phyloP scores from a whole-genome alignment of 78 protist genomes.

The Acrasis kona region DNA sequence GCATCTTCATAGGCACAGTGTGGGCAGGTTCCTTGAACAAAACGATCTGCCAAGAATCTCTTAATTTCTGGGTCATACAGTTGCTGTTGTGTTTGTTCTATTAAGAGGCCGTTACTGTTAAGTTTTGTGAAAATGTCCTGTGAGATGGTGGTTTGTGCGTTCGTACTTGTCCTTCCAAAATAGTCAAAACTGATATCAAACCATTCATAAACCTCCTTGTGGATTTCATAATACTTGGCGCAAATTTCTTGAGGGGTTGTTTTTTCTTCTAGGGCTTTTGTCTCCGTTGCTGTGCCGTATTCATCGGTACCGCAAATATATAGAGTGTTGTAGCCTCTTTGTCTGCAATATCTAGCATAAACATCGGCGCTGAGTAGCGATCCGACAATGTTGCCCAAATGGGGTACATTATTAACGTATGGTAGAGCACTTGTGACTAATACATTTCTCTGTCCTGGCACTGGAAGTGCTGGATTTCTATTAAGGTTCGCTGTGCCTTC shows the following conservation, averaged over 20 bases:
- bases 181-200: constrained; percentile 72
- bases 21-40: constrained; percentile 78
- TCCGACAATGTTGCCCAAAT: constrained; percentile 76
- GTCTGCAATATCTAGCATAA: constrained; percentile 57
- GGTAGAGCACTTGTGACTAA: constrained; percentile 53
- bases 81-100: constrained; percentile 30
- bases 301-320: constrained; percentile 75
- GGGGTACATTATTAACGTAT: constrained; percentile 53
- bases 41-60: constrained; percentile 75
- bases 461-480: constrained; percentile 21
- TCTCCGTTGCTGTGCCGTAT: constrained; percentile 11
- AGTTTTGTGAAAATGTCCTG: constrained; percentile 65
- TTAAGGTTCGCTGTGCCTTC: too few species aligned
- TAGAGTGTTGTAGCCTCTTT: constrained; percentile 56
- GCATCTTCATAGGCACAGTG: constrained; percentile 60
- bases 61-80: constrained; percentile 32
- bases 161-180: constrained; percentile 74
- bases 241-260: constrained; percentile 66
- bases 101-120: constrained; percentile 21
- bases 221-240: constrained; percentile 59
- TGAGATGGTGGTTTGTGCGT: constrained; percentile 58
- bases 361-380: constrained; percentile 78
- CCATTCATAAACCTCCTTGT: constrained; percentile 70
- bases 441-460: constrained; percentile 55
- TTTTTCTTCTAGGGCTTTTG: constrained; percentile 58